phyloP scores from a whole-genome alignment of 345 rosid species.

The Boechera retrofracta region DNA sequence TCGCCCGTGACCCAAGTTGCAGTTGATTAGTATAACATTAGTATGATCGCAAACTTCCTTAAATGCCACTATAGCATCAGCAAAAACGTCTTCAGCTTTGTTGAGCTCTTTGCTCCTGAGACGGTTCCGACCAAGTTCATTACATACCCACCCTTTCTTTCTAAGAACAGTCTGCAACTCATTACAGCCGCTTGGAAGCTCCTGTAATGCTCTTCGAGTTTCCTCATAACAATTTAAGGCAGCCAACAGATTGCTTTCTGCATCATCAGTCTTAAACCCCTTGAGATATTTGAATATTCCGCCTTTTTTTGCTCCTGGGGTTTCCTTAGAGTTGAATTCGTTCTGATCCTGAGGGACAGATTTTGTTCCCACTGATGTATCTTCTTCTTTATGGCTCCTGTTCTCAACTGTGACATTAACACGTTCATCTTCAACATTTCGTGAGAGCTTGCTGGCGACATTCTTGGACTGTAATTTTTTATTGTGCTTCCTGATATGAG shows the following conservation, averaged over 20 bases:
- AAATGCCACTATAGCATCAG: conserved; percentile 79
- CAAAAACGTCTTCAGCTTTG: conserved; percentile 81
- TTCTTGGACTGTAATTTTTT: conserved; percentile 57
- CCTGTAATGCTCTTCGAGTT: conserved; percentile 71
- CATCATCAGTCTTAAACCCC: conserved; percentile 55
- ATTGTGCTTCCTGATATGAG: conserved; percentile 64
- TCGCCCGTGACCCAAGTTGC: conserved; percentile 93
- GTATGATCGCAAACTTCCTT: conserved; percentile 78
- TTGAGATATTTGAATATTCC: conserved; percentile 84
- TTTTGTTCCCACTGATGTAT: conserved; percentile 32
- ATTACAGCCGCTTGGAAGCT: conserved; percentile 55
- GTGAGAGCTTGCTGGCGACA: conserved; percentile 37
- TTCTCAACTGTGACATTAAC: conserved; percentile 43
- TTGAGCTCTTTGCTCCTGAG: conserved; percentile 68
- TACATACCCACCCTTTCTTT: conserved; percentile 94
- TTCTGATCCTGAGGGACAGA: conserved; percentile 40
- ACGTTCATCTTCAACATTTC: conserved; percentile 47
- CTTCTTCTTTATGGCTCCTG: conserved; percentile 37
- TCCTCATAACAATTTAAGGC: conserved; percentile 79
- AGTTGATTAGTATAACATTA: conserved; percentile 74
- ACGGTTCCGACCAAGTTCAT: conserved; percentile 86
- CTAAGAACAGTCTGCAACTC: conserved; percentile 67
- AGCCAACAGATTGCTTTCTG: conserved; percentile 66
- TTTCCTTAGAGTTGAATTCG: conserved; percentile 45
- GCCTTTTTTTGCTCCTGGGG: conserved; percentile 53